These are phyloP conservation scores for Salvia splendens DNA, from an alignment of 257 asterid species.

Conservation along the genomic window DNA sequence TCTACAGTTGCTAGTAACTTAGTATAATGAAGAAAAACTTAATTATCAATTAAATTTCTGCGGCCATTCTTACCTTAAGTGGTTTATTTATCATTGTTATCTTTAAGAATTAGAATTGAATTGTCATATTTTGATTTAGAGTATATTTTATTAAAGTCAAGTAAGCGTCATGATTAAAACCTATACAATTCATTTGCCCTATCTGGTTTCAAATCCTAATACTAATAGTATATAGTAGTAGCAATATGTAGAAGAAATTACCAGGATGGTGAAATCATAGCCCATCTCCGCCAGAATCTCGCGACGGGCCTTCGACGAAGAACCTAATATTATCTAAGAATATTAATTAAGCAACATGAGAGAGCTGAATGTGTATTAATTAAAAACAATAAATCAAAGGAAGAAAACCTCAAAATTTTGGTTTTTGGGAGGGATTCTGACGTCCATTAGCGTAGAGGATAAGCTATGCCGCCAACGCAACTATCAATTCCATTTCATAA, in stretches of 20 bases:
- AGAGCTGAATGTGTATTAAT: not conserved
- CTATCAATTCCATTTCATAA: too few species aligned
- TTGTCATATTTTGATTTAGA: too few species aligned
- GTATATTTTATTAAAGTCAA: too few species aligned
- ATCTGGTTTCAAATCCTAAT: not conserved
- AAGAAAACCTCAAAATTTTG: slow-evolving; percentile 44
- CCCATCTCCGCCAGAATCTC: slow-evolving; percentile 78
- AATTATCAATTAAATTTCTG: too few species aligned
- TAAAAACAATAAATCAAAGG: not conserved
- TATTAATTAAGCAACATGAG: slow-evolving; percentile 44
- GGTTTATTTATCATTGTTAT: too few species aligned
- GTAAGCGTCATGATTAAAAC: too few species aligned
- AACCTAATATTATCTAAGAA: slow-evolving; percentile 78
- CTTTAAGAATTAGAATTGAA: too few species aligned
- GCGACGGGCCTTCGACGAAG: slow-evolving; percentile 76
- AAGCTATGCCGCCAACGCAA: slow-evolving; percentile 39
- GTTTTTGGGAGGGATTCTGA: slow-evolving; percentile 44
- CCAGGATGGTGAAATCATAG: slow-evolving; percentile 64
- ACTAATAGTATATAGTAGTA: too few species aligned
- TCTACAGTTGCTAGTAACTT: too few species aligned
- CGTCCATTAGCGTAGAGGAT: slow-evolving; percentile 42
- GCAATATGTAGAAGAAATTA: slow-evolving; percentile 27
- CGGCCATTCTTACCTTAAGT: too few species aligned
- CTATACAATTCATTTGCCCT: not conserved
- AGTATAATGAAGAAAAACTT: too few species aligned